A percentile compares a stretch with the other conserved stretches of the same genome.
phyloP scores from a whole-genome alignment of 2,329 filamentous ascomycete genomes.

The Pseudogymnoascus sp. region DNA sequence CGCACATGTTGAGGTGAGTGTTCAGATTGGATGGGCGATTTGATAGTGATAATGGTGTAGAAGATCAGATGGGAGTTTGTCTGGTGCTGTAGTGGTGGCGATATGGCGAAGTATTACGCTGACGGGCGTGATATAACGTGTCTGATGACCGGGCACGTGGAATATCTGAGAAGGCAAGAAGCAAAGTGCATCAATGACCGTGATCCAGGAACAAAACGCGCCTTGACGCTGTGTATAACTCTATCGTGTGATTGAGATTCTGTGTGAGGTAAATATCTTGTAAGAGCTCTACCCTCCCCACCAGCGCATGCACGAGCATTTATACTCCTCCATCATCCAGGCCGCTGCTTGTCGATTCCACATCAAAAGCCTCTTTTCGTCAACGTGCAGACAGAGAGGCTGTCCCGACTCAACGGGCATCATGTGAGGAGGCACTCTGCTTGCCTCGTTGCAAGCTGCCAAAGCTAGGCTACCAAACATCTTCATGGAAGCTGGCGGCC shows the following conservation, averaged over 20 bases:
- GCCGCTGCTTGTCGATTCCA: neutral
- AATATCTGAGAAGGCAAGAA: neutral
- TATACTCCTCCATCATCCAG: neutral
- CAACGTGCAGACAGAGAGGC: neutral
- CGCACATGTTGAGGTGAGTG: conserved; percentile 1
- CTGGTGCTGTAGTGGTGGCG: neutral
- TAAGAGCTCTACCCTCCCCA: neutral
- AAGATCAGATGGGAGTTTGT: neutral
- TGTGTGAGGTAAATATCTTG: neutral
- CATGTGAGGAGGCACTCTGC: neutral
- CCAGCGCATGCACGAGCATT: neutral
- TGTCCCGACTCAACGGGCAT: neutral
- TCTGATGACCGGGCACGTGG: neutral
- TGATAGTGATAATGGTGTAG: neutral
- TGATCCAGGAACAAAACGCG: neutral
- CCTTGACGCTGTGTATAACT: neutral
- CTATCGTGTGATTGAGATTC: neutral
- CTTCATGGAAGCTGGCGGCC: neutral
- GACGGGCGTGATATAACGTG: neutral
- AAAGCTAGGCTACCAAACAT: conserved; percentile 5
- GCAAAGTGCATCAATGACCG: neutral
- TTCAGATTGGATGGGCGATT: neutral
- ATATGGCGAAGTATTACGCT: neutral
- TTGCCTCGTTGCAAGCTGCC: neutral
- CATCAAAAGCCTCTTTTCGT: neutral